Base-by-base conservation (phyloP, 78 protist species). In the Dictyostelium intermedium region DNA sequence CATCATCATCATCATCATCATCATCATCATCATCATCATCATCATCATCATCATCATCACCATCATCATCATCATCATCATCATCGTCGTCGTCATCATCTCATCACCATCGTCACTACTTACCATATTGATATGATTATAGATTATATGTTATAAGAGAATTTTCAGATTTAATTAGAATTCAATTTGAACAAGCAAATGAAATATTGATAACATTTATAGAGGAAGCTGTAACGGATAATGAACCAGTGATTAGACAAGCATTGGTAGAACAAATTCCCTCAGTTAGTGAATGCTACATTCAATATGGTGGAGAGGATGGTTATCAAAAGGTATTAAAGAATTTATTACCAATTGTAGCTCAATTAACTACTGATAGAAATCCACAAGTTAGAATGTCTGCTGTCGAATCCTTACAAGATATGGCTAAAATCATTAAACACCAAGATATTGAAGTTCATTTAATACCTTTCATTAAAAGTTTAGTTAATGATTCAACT, bases 331-430 rank as follows among this genome's bases (percentile, higher is more conserved):
- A 81, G 10, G 23, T 70, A 18, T 60, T 91, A 10, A 35, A 47
- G 41, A 32, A 30, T n/a, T 70, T 91, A 20, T 27, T 91, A 25
- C 95, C 95, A 27, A 81, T 91, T 2, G 95, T 91, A n/a, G 95
- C 95, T 8, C 91, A 84, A 56, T 37, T 84, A 45, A 81, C 95
- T 4, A 91, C 95, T 45, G 95, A 91, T 81, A 81, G 91, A 37
- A 91, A 82, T 60, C 95, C 91, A 39, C 95, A 91, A 25, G 95
- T 91, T 35, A 73, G 95, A 81, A 83, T 84, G 95, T 84, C 91
- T 3, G 95, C 95, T 5, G 79, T 77, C 14, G 95, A 91, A 61
- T 79, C 91, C 39, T 77, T 91, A 27, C 91, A 84, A 81, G 95
- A 84, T 30, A 91, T 91, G 91, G 95, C 95, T 2, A 63, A n/a